These are phyloP conservation scores for Nemania bipapillata DNA, from an alignment of 2,329 filamentous ascomycete species.

Conservation along the genomic window DNA sequence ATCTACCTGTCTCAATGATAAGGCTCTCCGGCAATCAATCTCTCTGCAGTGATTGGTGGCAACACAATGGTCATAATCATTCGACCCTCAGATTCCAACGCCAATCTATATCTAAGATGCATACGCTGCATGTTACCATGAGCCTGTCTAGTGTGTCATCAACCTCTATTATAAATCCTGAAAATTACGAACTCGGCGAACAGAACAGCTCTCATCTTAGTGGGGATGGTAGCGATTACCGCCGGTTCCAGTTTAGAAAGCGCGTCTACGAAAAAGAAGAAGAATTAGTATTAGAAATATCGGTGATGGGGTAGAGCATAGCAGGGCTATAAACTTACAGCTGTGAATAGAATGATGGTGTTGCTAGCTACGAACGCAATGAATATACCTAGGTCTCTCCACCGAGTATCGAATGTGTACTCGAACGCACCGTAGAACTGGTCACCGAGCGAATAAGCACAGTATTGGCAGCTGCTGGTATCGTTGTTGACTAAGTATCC, in stretches of 20 bases:
- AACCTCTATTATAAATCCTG: slow-evolving; percentile 25
- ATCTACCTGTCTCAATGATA: slow-evolving; percentile 5
- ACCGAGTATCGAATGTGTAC: slow-evolving; percentile 74
- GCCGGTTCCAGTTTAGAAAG: slow-evolving; percentile 65
- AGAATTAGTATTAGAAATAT: slow-evolving; percentile 34
- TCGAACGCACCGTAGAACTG: slow-evolving; percentile 78
- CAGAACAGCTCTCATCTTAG: background rate
- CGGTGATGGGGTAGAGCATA: background rate
- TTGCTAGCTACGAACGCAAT: slow-evolving; percentile 81
- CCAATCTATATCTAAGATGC: slow-evolving; percentile 32
- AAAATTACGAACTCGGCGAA: slow-evolving; percentile 5
- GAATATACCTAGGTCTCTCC: slow-evolving; percentile 86
- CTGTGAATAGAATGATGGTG: slow-evolving; percentile 68
- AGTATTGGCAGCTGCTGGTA: slow-evolving; percentile 79
- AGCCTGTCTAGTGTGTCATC: slow-evolving; percentile 3
- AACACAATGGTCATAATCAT: slow-evolving; percentile 9
- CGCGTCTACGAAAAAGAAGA: slow-evolving; percentile 54
- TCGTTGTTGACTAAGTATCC: slow-evolving; percentile 77
- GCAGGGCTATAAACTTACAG: slow-evolving; percentile 55
- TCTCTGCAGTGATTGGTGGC: background rate
- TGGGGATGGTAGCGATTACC: slow-evolving; percentile 48
- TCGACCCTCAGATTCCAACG: slow-evolving; percentile 16
- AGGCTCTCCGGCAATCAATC: background rate
- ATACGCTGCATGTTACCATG: slow-evolving; percentile 17
- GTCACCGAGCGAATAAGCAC: slow-evolving; percentile 81